Base-by-base conservation (phyloP, 768 basidiomycete genomes). In the Boletus sensibilis region DNA sequence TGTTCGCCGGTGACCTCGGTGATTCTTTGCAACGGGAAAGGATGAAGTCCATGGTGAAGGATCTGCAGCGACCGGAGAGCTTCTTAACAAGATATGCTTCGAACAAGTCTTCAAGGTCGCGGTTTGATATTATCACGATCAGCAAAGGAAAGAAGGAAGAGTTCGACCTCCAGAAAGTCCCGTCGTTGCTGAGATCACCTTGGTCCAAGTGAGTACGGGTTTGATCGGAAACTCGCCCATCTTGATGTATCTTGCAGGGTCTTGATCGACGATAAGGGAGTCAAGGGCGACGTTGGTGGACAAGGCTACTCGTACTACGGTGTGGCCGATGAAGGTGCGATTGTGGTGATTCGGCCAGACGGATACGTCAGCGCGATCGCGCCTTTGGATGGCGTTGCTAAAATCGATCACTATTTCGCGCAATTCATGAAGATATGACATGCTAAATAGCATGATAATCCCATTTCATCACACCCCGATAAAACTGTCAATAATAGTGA, bases 361-460 rank as follows among this genome's bases (percentile, higher is more conserved):
- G 87, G 87, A 18, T 87, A 87, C 53, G 78, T 90, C 25, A 83
- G 82, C 3, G 76, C 75, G 61, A 72, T 88, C 27, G 76, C 75
- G 2, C 79, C 85, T 0, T 68, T 88, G 42, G 65, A 74, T 25
- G 59, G 75, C 16, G 49, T 64, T n/a, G 62, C 71, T 13, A 64
- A 62, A 5, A 53, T 88, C 31, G 67, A 76, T 34, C 40, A 39
- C 0, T 87, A 87, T 67, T 85, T 88, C 49, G 58, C 68, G 1
- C 60, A 59, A 8, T 85, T 86, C 46, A 62, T 70, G 70, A 58
- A 54, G 41, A n/a, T 38, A 45, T 57, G 48, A 66, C 12, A 20
- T 18, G 8, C 38, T 23, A 12, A 6, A 5, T 12, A 25, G 34
- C 6, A 21, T 47, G 13, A 6, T 27, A 21, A 18, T 34, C 6